Evolutionary conservation across 257 asterid species (phyloP).

Genomic region (Solanum microdontum): DNA sequence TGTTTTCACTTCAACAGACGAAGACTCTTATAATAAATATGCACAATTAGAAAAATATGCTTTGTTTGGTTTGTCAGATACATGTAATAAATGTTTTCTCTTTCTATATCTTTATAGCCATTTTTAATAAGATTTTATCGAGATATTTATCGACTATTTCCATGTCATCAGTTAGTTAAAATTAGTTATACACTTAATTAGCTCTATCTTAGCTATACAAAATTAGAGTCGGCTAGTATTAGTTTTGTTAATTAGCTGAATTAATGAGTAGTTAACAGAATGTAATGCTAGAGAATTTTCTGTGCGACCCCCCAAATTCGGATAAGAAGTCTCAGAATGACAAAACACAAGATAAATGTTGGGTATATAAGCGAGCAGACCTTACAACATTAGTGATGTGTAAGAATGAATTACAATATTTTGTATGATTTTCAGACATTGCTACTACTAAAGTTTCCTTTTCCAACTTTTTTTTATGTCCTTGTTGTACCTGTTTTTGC

Average conservation of each 20-base stretch:
- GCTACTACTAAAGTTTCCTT: not conserved
- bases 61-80: not conserved
- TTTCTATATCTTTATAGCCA: not conserved
- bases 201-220: not conserved
- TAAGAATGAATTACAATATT: not conserved
- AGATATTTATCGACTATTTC: too few species aligned
- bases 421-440: not conserved
- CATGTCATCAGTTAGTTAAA: not conserved
- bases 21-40: not conserved
- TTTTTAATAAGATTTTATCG: not conserved
- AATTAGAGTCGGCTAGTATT: not conserved
- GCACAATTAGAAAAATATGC: not conserved
- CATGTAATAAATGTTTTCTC: not conserved
- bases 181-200: not conserved
- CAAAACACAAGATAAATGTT: not conserved
- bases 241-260: too few species aligned
- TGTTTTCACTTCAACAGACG: not conserved
- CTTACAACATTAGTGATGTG: too few species aligned
- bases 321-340: not conserved
- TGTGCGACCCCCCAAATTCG: too few species aligned
- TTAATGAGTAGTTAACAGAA: too few species aligned
- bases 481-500: not conserved
- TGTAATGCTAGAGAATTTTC: too few species aligned
- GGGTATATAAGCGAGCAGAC: accelerated
- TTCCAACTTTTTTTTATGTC: not conserved